These are phyloP conservation scores for Themeda triandra DNA, from an alignment of 176 grass and related monocot species.

Conservation along the genomic window DNA sequence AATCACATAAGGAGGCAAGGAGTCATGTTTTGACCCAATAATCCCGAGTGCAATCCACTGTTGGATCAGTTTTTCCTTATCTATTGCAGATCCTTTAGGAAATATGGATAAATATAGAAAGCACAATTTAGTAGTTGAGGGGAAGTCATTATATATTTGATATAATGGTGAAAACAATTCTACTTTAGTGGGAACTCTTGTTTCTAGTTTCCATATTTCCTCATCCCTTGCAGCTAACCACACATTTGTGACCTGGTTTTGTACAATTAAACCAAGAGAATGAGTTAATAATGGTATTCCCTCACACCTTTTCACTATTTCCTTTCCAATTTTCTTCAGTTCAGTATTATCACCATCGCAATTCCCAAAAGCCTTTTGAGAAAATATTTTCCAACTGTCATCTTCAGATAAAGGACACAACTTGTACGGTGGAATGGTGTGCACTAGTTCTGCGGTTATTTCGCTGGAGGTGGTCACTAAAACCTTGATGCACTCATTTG, in stretches of 20 bases:
- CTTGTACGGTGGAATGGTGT: conserved; percentile 4
- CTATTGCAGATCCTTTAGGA: conserved; percentile 23
- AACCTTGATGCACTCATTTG: background rate
- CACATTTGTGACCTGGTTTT: background rate
- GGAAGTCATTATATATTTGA: background rate
- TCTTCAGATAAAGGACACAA: conserved; percentile 23
- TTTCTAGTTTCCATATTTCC: conserved; percentile 10
- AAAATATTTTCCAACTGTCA: conserved; percentile 40
- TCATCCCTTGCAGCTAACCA: conserved; percentile 32
- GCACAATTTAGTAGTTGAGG: conserved; percentile 25
- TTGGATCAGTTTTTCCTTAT: conserved; percentile 28
- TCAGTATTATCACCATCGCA: background rate
- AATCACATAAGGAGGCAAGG: conserved; percentile 14
- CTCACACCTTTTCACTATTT: conserved; percentile 35
- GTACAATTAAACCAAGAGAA: conserved; percentile 22
- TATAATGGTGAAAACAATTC: conserved; percentile 16
- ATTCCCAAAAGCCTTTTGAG: conserved; percentile 25
- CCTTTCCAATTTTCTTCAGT: conserved; percentile 18
- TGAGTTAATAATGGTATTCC: conserved; percentile 28
- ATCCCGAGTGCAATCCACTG: conserved; percentile 40
- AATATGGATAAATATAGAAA: conserved; percentile 43
- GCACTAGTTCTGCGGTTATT: conserved; percentile 27
- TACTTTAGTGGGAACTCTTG: background rate
- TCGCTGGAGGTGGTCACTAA: conserved; percentile 40
- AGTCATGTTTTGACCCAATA: conserved; percentile 14